Evolutionary conservation across 148 eudicot species (phyloP), one percentile per base, ranked within the genome.

Genomic region (Agrostemma githago): DNA sequence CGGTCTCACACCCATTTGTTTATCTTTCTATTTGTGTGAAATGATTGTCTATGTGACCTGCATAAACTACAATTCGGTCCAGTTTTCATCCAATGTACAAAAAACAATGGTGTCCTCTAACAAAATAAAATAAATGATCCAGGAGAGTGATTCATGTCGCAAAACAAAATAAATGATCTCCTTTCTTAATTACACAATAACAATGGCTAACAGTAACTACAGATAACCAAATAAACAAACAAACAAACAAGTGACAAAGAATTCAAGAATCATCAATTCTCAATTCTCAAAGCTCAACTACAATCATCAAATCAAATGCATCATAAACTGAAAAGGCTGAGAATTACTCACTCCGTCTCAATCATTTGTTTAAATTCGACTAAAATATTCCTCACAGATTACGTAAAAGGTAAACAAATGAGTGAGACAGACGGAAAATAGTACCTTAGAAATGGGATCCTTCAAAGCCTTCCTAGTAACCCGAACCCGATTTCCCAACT

Each of bases 371-470:
- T n/a, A 3, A 2, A 9, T 7, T 9, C 1, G 37, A 62, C 8
- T 48, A 11, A 11, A 4, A 74, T 6, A 3, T 10, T 12, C 0
- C 54, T 53, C 34, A 26, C n/a, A n/a, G n/a, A n/a, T n/a, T n/a
- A n/a, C n/a, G n/a, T n/a, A n/a, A n/a, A n/a, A n/a, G 34, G 1
- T 26, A 26, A 26, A 26, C 34, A 26, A 26, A 26, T 17, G 38
- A 10, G 19, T 19, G 15, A 58, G 59, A 38, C 62, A 21, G 54
- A 66, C 34, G 34, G 1, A 17, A 1, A 62, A 64, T 87, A 26
- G 34, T 26, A 95, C 99, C 97, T 92, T 88, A 70, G 92, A 79
- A 76, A 96, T 92, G 44, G 99, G 97, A 9, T 89, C 91, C 78
- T 88, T 96, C 79, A 92, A 59, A 64, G 94, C 26, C 74, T 86